These are phyloP conservation scores for Ganoderma sinense DNA, from an alignment of 1,284 basidiomycete genomes.

Conservation along the genomic window DNA sequence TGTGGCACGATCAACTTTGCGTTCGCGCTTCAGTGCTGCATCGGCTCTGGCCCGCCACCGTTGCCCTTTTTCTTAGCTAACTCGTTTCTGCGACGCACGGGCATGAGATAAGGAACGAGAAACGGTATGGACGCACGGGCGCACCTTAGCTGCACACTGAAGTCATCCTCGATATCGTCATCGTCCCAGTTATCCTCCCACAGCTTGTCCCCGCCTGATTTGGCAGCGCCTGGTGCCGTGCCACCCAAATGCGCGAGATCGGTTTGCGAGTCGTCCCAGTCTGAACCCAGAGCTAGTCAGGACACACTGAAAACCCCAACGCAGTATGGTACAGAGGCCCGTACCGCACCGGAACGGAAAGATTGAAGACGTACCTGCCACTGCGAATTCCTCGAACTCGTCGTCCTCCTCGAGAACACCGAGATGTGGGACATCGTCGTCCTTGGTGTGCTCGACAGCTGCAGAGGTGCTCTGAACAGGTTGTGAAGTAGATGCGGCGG, in stretches of 20 bases:
- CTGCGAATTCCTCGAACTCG: constrained; percentile 84
- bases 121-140: constrained; percentile 20
- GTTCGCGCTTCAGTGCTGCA: constrained; percentile 56
- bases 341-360: not conserved
- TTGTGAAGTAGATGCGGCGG: constrained; percentile 47
- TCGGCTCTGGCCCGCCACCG: constrained; percentile 52
- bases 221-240: constrained; percentile 74
- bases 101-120: not conserved
- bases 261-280: constrained; percentile 88
- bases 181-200: constrained; percentile 99
- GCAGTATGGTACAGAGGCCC: too few relatives aligned
- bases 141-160: constrained; percentile 94
- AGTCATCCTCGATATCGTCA: constrained; percentile 98
- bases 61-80: constrained; percentile 64
- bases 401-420: constrained; percentile 86
- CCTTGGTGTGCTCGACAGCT: constrained; percentile 45
- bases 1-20: not conserved
- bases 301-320: not conserved
- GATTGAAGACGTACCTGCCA: constrained; percentile 59
- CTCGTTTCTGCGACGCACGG: constrained; percentile 57
- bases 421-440: constrained; percentile 59
- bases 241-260: constrained; percentile 80
- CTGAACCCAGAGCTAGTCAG: constrained; percentile 45
- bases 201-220: constrained; percentile 82
- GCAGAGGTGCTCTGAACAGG: constrained; percentile 40